Conservation (phyloP, 352 stramenopile species). For the Elongisporangium senticosum region DNA sequence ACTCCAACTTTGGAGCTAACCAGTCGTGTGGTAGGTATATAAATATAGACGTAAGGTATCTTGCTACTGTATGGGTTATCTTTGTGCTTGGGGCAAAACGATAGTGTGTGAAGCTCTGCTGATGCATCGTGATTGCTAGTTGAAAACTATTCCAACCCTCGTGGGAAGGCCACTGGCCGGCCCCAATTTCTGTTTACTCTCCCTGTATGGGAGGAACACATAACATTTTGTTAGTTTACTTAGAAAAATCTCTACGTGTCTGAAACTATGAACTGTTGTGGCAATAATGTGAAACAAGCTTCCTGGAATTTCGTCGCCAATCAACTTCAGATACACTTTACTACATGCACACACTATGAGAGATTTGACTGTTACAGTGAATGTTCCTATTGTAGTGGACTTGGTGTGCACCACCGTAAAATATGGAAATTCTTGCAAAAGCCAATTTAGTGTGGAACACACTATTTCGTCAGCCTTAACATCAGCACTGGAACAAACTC, state of each 20-base stretch:
- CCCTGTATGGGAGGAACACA: slow-evolving; percentile 50
- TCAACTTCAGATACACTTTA: too few relatives aligned
- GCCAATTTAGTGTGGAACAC: too few relatives aligned
- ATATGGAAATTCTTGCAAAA: too few relatives aligned
- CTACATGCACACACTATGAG: too few relatives aligned
- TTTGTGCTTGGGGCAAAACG: slow-evolving; percentile 93
- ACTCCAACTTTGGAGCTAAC: not conserved
- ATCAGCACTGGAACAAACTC: too few relatives aligned
- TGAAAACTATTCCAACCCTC: slow-evolving; percentile 93
- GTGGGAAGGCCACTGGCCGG: slow-evolving; percentile 87
- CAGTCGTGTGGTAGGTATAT: slow-evolving; percentile 21
- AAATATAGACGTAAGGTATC: slow-evolving; percentile 7
- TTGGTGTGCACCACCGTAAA: too few relatives aligned
- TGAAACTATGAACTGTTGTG: too few relatives aligned
- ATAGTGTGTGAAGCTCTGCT: slow-evolving; percentile 91
- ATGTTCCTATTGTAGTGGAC: too few relatives aligned
- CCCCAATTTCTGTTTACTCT: slow-evolving; percentile 90
- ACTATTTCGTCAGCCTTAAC: too few relatives aligned
- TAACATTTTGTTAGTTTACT: not conserved
- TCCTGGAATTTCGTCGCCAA: too few relatives aligned
- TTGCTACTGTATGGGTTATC: slow-evolving; percentile 20
- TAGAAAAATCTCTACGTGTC: not conserved
- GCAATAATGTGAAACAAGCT: too few relatives aligned
- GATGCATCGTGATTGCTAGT: slow-evolving; percentile 94
- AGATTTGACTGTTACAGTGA: too few relatives aligned